Percentiles rank a stretch among this genome's conserved stretches.
Conservation (phyloP, 805 yeast genomes). For the Yarrowia divulgata region DNA sequence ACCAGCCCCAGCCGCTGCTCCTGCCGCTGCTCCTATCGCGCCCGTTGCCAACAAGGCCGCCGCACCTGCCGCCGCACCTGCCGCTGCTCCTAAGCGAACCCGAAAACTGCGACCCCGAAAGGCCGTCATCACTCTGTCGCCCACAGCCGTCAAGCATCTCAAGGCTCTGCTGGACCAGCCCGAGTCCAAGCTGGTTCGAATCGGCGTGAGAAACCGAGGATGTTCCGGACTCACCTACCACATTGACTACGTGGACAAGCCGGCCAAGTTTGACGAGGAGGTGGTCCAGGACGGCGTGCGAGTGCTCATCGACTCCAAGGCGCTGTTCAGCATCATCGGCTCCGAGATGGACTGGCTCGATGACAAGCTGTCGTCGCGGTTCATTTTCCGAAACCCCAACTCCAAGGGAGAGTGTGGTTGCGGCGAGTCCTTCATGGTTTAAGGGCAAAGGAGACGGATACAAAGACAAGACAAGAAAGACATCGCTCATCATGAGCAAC, state of each 20-base stretch:
- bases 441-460: slow-evolving; percentile 40
- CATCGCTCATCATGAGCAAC: background rate
- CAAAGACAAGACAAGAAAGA: slow-evolving; percentile 4
- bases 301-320: slow-evolving; percentile 93
- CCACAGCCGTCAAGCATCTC: slow-evolving; percentile 78
- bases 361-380: slow-evolving; percentile 85
- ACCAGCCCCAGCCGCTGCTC: background rate
- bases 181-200: slow-evolving; percentile 79
- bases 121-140: slow-evolving; percentile 83
- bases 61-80: slow-evolving; percentile 40
- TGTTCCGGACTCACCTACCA: slow-evolving; percentile 95
- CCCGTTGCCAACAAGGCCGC: background rate
- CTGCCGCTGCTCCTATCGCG: background rate
- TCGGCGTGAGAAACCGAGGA: slow-evolving; percentile 95
- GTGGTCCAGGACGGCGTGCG: slow-evolving; percentile 92
- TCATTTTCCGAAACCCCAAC: slow-evolving; percentile 94
- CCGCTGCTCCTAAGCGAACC: slow-evolving; percentile 51
- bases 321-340: slow-evolving; percentile 92
- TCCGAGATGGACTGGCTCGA: slow-evolving; percentile 99
- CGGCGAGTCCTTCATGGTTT: slow-evolving; percentile 98
- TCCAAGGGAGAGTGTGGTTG: slow-evolving; percentile 98
- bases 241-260: slow-evolving; percentile 84
- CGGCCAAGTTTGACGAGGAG: slow-evolving; percentile 95
- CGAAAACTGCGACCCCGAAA: slow-evolving; percentile 83
- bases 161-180: slow-evolving; percentile 75